A percentile compares a stretch with the other conserved stretches of the same genome.
These are phyloP conservation scores for Cercospora citrullina DNA, from an alignment of 2,329 filamentous ascomycete genomes.

Conservation along the genomic window DNA sequence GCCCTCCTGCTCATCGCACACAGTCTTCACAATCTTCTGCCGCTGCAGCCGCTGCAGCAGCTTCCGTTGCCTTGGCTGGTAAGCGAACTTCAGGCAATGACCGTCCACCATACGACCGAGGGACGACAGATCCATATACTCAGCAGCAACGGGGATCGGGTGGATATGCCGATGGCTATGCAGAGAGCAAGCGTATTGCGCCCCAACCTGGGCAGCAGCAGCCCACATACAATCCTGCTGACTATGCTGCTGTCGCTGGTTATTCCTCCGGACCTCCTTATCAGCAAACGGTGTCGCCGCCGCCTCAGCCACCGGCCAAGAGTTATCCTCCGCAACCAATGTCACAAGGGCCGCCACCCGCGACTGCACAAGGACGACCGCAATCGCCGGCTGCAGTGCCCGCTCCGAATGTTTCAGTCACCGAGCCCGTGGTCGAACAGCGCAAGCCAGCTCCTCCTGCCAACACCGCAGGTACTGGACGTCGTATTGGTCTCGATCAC, in stretches of 20 bases:
- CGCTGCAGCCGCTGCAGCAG: slow-evolving; percentile 49
- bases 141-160: slow-evolving; percentile 29
- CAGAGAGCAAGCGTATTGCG: slow-evolving; percentile 31
- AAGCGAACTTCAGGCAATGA: slow-evolving; percentile 48
- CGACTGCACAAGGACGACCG: slow-evolving; percentile 45
- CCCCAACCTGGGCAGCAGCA: slow-evolving; percentile 46
- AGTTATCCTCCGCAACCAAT: slow-evolving; percentile 53
- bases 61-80: slow-evolving; percentile 39
- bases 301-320: slow-evolving; percentile 57
- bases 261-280: slow-evolving; percentile 38
- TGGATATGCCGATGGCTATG: slow-evolving; percentile 40
- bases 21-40: slow-evolving; percentile 51
- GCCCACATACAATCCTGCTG: slow-evolving; percentile 70
- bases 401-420: slow-evolving; percentile 32
- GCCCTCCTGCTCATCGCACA: slow-evolving; percentile 51
- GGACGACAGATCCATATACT: slow-evolving; percentile 43
- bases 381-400: slow-evolving; percentile 35
- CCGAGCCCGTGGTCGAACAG: slow-evolving; percentile 36
- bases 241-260: slow-evolving; percentile 59
- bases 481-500: slow-evolving; percentile 91
- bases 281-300: slow-evolving; percentile 46
- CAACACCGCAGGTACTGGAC: slow-evolving; percentile 67
- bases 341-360: slow-evolving; percentile 46
- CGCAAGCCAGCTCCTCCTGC: slow-evolving; percentile 68
- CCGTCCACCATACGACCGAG: slow-evolving; percentile 44